phyloP scores from a whole-genome alignment of 2,329 filamentous ascomycete species.

The Botrytis galanthina region DNA sequence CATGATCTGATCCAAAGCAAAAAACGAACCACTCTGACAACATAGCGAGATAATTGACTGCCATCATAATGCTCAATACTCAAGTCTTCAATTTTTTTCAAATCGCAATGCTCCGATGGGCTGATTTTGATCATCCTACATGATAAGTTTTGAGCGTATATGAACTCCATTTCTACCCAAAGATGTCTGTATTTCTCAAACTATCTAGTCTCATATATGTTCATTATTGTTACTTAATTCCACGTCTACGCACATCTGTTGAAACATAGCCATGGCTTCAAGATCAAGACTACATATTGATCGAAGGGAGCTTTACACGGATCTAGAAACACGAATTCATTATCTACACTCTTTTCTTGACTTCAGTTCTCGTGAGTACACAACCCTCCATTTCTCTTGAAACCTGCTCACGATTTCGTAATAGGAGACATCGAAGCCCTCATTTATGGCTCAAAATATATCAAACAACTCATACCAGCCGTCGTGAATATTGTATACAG shows the following conservation, averaged over 20 bases:
- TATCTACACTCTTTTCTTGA: conserved; percentile 36
- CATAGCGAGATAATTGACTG: not conserved
- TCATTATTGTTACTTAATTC: not conserved
- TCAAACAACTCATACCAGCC: conserved; percentile 67
- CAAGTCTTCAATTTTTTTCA: not conserved
- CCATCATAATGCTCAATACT: not conserved
- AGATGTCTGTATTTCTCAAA: not conserved
- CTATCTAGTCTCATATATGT: not conserved
- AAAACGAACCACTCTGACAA: conserved; percentile 12
- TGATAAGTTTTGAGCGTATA: not conserved
- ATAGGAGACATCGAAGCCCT: conserved; percentile 36
- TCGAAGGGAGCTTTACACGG: conserved; percentile 28
- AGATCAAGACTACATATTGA: conserved; percentile 24
- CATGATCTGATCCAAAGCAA: conserved; percentile 4
- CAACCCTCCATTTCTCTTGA: not conserved
- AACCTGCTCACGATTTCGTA: conserved; percentile 25
- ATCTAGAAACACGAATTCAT: conserved; percentile 30
- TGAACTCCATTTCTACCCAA: not conserved
- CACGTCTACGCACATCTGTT: not conserved
- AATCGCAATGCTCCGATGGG: conserved; percentile 5
- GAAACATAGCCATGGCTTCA: not conserved
- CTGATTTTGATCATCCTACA: conserved; percentile 4
- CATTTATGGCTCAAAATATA: conserved; percentile 33
- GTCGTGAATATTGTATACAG: conserved; percentile 83
- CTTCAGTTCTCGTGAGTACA: conserved; percentile 22